A percentile compares a stretch with the other conserved stretches of the same genome.
phyloP scores from a whole-genome alignment of 129 eudicot genomes.

The Tagetes erecta region DNA sequence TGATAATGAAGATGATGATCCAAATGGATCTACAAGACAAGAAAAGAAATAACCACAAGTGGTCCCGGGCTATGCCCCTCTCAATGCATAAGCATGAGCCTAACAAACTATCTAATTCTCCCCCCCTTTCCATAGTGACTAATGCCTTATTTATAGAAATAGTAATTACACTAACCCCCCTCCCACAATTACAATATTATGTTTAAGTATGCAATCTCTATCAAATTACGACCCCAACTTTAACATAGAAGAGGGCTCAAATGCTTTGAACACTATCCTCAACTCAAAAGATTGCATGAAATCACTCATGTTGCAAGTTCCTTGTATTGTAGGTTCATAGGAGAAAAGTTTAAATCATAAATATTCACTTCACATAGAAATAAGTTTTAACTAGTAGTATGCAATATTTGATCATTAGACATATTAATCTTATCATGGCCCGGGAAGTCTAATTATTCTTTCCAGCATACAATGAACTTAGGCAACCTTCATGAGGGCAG shows the following conservation, averaged over 20 bases:
- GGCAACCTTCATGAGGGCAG: background rate
- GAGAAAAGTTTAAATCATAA: background rate
- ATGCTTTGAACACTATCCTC: background rate
- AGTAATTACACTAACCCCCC: too few species aligned
- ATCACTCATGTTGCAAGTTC: slow-evolving; percentile 7
- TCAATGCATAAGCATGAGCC: too few species aligned
- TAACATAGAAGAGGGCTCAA: slow-evolving; percentile 3
- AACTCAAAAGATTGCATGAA: slow-evolving; percentile 7
- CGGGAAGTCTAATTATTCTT: background rate
- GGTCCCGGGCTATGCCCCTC: too few species aligned
- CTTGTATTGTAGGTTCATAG: slow-evolving; percentile 11
- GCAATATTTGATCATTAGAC: slow-evolving; percentile 3
- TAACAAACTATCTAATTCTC: too few species aligned
- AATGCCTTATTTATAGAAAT: too few species aligned
- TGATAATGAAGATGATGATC: too few species aligned
- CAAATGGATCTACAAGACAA: too few species aligned
- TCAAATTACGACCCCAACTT: background rate
- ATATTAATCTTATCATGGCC: slow-evolving; percentile 6
- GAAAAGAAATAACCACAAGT: too few species aligned
- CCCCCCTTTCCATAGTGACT: too few species aligned
- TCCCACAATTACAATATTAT: too few species aligned
- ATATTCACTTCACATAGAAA: background rate
- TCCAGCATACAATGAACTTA: background rate
- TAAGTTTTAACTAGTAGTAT: slow-evolving; percentile 4
- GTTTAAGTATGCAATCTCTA: too few species aligned